Conservation (phyloP, 129 eudicot genomes). For the Calendula officinalis region DNA sequence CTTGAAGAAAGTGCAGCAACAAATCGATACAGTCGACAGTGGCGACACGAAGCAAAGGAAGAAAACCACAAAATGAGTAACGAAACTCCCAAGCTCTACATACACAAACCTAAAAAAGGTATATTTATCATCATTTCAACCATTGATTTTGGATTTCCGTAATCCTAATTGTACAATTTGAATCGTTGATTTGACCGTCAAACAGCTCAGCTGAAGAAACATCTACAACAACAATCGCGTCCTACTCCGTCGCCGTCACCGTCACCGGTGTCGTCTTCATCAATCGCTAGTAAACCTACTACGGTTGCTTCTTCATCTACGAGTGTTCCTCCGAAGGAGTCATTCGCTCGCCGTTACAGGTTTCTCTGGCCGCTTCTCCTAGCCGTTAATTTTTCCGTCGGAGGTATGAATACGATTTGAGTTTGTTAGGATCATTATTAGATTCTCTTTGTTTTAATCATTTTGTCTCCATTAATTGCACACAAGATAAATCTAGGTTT, state of each 20-base stretch:
- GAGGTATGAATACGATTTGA: conserved; percentile 40
- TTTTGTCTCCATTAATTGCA: background rate
- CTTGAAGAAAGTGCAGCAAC: conserved; percentile 18
- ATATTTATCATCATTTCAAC: background rate
- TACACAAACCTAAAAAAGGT: conserved; percentile 81
- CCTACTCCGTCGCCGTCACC: conserved; percentile 12
- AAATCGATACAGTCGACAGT: background rate
- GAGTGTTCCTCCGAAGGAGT: conserved; percentile 43
- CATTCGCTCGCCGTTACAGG: conserved; percentile 60
- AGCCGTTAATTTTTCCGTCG: conserved; percentile 61
- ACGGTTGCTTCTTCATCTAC: conserved; percentile 24
- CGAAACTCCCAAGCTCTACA: conserved; percentile 57
- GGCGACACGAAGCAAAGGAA: background rate
- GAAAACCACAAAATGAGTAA: conserved; percentile 35
- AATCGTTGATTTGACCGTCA: background rate
- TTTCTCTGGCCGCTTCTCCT: conserved; percentile 71
- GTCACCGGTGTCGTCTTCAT: conserved; percentile 19
- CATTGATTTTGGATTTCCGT: no score
- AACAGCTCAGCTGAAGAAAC: conserved; percentile 60
- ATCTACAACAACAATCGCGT: conserved; percentile 26
- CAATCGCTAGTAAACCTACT: conserved; percentile 29
- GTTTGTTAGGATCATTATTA: conserved; percentile 2
- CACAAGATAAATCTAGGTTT: conserved; percentile 6
- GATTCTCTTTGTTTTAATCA: background rate
- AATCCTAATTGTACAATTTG: conserved; percentile 3